Evolutionary conservation across 371 early-diverging fungal genomes (phyloP).

Genomic region (Nosema muscidifuracis): DNA sequence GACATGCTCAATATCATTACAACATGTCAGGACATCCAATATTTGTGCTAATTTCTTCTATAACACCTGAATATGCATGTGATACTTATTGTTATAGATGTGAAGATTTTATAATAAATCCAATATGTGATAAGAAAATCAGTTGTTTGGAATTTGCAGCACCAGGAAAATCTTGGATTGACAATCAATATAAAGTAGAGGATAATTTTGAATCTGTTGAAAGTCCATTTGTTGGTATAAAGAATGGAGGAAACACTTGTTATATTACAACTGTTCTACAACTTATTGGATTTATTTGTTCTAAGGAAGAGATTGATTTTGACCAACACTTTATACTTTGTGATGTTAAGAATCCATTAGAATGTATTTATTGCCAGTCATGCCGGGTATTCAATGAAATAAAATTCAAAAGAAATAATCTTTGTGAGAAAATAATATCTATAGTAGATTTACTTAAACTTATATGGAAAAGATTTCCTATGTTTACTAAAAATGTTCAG

Average conservation of each 20-base stretch:
- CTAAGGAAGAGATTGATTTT: slow-evolving; percentile 16
- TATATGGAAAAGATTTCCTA: slow-evolving; percentile 41
- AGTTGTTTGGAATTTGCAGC: background rate
- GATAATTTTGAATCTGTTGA: background rate
- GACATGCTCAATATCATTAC: slow-evolving; percentile 82
- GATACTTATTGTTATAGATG: slow-evolving; percentile 60
- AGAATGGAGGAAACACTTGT: slow-evolving; percentile 60
- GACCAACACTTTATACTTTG: slow-evolving; percentile 44
- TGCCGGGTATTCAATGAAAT: slow-evolving; percentile 42
- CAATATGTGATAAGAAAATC: slow-evolving; percentile 5
- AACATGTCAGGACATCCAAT: slow-evolving; percentile 73
- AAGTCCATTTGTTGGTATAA: slow-evolving; percentile 51
- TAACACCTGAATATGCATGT: slow-evolving; percentile 20
- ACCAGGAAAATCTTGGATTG: background rate
- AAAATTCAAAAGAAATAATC: background rate
- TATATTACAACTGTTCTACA: slow-evolving; percentile 60
- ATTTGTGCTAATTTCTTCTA: slow-evolving; percentile 63
- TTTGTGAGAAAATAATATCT: background rate
- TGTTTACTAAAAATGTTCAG: slow-evolving; percentile 48
- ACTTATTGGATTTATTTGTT: slow-evolving; percentile 38
- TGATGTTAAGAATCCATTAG: slow-evolving; percentile 39
- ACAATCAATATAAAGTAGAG: background rate
- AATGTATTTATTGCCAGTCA: slow-evolving; percentile 60
- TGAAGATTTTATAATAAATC: slow-evolving; percentile 4
- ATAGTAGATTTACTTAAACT: slow-evolving; percentile 23